Conservation (phyloP, 768 basidiomycete species). For the Inosperma sp. region DNA sequence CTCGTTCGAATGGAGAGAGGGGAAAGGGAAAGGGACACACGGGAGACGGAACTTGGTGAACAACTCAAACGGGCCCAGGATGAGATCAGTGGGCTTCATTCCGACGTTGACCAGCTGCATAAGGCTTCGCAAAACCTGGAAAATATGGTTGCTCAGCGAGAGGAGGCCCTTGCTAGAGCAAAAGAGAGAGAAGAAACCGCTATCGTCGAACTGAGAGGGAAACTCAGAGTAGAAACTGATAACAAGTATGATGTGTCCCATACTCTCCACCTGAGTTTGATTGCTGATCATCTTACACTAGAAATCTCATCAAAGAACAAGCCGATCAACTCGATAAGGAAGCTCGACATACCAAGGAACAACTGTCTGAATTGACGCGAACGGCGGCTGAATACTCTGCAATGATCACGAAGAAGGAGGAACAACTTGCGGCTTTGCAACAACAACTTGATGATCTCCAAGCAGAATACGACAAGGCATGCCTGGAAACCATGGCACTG, state of each 20-base stretch:
- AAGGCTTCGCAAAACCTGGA: constrained; percentile 67
- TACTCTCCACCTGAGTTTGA: neutral
- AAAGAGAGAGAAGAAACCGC: constrained; percentile 70
- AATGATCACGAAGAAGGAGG: constrained; percentile 75
- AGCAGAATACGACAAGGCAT: constrained; percentile 47
- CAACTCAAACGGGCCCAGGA: constrained; percentile 55
- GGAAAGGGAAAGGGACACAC: constrained; percentile 57
- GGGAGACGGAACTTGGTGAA: constrained; percentile 60
- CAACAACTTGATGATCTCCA: constrained; percentile 52
- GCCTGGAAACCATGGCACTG: constrained; percentile 62
- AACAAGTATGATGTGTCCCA: constrained; percentile 47
- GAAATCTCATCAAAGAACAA: constrained; percentile 60
- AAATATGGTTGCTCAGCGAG: constrained; percentile 63
- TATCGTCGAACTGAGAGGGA: constrained; percentile 64
- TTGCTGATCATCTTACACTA: constrained; percentile 25
- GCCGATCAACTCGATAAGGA: constrained; percentile 61
- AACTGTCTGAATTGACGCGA: constrained; percentile 72
- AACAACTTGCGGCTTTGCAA: constrained; percentile 53
- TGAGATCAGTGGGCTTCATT: constrained; percentile 54
- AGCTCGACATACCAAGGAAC: constrained; percentile 65
- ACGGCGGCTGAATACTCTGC: constrained; percentile 71
- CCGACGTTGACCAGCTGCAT: constrained; percentile 57
- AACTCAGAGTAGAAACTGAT: constrained; percentile 59
- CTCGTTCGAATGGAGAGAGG: constrained; percentile 77
- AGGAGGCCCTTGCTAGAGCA: constrained; percentile 69